Percentiles rank a stretch among this genome's conserved stretches.
phyloP scores from a whole-genome alignment of 176 grass and related monocot genomes.

The Carex littledalei region DNA sequence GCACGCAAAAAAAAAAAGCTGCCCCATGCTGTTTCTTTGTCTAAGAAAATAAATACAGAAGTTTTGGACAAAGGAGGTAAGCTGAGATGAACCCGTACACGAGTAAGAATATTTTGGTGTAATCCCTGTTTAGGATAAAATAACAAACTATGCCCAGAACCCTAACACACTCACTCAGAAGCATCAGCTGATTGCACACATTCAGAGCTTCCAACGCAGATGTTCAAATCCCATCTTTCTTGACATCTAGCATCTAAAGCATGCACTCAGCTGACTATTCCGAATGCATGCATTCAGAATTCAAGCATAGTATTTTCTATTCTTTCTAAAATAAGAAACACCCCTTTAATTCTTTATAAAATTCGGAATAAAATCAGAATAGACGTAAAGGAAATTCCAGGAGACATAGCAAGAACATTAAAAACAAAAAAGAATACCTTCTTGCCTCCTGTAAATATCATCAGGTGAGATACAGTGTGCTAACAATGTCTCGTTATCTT shows the following conservation, averaged over 20 bases:
- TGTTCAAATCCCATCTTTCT: neutral
- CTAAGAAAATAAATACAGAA: too few relatives aligned
- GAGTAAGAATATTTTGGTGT: neutral
- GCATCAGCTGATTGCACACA: neutral
- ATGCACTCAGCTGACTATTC: neutral
- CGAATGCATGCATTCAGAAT: neutral
- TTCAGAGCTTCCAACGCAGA: neutral
- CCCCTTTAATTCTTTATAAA: neutral
- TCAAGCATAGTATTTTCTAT: neutral
- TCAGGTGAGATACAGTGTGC: constrained; percentile 61
- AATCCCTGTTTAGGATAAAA: neutral
- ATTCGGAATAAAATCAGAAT: neutral
- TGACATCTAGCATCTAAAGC: neutral
- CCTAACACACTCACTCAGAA: neutral
- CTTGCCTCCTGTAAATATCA: constrained; percentile 84
- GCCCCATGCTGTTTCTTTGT: too few relatives aligned
- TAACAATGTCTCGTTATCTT: constrained; percentile 52
- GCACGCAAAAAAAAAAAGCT: too few relatives aligned
- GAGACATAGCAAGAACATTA: neutral
- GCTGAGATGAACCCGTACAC: neutral
- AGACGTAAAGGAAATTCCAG: neutral
- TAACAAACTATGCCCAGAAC: neutral
- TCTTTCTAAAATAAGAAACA: neutral
- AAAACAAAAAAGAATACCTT: constrained; percentile 37
- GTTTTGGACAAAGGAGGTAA: neutral